Conservation (phyloP, 2,329 filamentous ascomycete species). For the Emergomyces pasteurianus region DNA sequence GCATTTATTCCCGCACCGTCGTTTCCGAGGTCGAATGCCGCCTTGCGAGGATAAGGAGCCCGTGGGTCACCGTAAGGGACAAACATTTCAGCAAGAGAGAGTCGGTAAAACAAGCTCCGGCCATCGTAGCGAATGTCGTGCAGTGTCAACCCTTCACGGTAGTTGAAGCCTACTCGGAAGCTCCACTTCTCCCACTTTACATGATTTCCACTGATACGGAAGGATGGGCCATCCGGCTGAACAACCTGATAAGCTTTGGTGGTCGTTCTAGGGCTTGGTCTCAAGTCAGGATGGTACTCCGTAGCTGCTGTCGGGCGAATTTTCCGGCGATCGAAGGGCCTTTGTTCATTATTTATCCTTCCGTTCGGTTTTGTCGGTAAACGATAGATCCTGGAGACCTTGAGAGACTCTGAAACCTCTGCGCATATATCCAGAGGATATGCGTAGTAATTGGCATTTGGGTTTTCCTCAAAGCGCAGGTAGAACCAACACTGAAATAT, state of each 20-base stretch:
- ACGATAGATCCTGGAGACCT: conserved; percentile 40
- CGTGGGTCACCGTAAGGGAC: conserved; percentile 58
- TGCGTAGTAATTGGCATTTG: conserved; percentile 46
- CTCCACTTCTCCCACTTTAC: conserved; percentile 56
- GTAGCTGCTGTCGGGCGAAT: conserved; percentile 21
- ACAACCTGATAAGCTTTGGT: conserved; percentile 58
- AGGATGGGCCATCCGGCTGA: conserved; percentile 58
- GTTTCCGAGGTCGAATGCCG: conserved; percentile 62
- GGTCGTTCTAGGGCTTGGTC: conserved; percentile 16
- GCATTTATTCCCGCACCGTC: conserved; percentile 54
- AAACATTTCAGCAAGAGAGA: conserved; percentile 58
- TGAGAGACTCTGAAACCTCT: conserved; percentile 29
- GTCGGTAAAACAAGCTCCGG: conserved; percentile 52
- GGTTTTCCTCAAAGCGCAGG: conserved; percentile 28
- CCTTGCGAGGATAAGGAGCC: conserved; percentile 54
- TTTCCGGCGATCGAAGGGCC: conserved; percentile 32
- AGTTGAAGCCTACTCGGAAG: conserved; percentile 48
- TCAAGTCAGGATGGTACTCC: conserved; percentile 9
- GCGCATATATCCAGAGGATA: conserved; percentile 44
- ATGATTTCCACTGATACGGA: conserved; percentile 38
- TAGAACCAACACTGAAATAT: conserved; percentile 24
- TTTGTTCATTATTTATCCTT: conserved; percentile 23
- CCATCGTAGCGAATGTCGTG: conserved; percentile 58
- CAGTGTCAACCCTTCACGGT: conserved; percentile 55
- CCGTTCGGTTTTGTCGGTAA: conserved; percentile 34